A percentile compares a stretch with the other conserved stretches of the same genome.
Evolutionary conservation across 139 green algal species (phyloP).

Genomic region (Chlamydomonas sp.): DNA sequence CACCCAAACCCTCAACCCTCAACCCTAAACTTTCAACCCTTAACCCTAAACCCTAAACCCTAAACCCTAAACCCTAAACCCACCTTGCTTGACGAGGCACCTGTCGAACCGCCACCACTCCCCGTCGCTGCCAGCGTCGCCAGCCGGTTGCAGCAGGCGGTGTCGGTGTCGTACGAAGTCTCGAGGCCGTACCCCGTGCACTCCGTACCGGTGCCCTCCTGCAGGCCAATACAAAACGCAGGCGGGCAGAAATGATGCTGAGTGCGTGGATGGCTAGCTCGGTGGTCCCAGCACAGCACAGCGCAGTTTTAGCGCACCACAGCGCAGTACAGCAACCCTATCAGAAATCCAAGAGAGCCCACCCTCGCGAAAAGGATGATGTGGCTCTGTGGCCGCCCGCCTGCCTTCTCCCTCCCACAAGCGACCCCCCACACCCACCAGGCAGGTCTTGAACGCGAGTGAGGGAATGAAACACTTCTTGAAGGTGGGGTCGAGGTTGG

Average conservation of each 20-base stretch:
- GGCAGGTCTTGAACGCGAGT: constrained; percentile 3
- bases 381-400: no score
- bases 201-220: background rate
- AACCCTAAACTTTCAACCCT: background rate
- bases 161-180: background rate
- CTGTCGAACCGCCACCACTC: background rate
- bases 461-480: background rate
- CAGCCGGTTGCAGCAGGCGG: constrained; percentile 12
- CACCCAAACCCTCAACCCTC: background rate
- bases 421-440: no score
- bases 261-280: no score
- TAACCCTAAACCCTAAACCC: no score
- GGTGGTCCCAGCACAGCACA: no score
- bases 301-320: no score
- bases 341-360: no score
- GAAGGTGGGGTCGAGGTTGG: no score
- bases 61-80: background rate
- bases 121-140: background rate
- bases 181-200: constrained; percentile 12
- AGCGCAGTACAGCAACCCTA: no score
- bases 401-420: no score
- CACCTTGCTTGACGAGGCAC: background rate
- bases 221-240: background rate
- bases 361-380: no score
- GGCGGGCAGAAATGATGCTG: no score